Conservation (phyloP, 768 basidiomycete genomes). For the Leccinellum albellum region DNA sequence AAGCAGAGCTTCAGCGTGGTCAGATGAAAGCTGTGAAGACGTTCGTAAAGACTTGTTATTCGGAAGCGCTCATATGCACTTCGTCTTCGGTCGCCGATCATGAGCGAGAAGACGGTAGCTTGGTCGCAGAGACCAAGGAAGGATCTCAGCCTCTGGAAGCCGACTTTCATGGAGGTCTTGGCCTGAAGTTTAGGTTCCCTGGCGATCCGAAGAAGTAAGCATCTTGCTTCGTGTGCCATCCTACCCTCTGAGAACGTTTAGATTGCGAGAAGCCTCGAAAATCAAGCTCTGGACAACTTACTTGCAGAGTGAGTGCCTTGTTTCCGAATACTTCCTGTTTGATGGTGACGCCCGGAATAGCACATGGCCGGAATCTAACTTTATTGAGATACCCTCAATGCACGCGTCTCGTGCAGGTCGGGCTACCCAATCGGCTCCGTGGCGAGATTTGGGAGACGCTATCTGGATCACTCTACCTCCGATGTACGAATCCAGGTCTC, state of each 20-base stretch:
- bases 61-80: constrained; percentile 75
- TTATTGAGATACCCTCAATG: constrained; percentile 94
- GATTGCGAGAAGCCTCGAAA: constrained; percentile 88
- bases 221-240: background rate
- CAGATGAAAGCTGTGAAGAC: constrained; percentile 91
- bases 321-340: background rate
- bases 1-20: constrained; percentile 82
- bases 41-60: constrained; percentile 91
- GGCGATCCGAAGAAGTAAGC: constrained; percentile 88
- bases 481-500: constrained; percentile 79
- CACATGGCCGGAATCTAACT: constrained; percentile 92
- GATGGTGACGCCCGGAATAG: constrained; percentile 37
- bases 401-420: constrained; percentile 96
- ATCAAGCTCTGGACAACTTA: constrained; percentile 95
- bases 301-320: constrained; percentile 54
- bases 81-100: constrained; percentile 55
- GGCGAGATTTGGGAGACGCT: constrained; percentile 99
- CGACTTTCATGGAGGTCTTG: constrained; percentile 73
- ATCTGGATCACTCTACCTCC: constrained; percentile 89
- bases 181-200: constrained; percentile 82
- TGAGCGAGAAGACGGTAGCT: constrained; percentile 66
- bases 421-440: constrained; percentile 87
- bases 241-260: constrained; percentile 28
- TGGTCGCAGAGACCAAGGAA: constrained; percentile 53
- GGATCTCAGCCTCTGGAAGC: constrained; percentile 43